Base-by-base conservation (phyloP, 2,329 filamentous ascomycete genomes). In the Chaetoscypha palmicola region DNA sequence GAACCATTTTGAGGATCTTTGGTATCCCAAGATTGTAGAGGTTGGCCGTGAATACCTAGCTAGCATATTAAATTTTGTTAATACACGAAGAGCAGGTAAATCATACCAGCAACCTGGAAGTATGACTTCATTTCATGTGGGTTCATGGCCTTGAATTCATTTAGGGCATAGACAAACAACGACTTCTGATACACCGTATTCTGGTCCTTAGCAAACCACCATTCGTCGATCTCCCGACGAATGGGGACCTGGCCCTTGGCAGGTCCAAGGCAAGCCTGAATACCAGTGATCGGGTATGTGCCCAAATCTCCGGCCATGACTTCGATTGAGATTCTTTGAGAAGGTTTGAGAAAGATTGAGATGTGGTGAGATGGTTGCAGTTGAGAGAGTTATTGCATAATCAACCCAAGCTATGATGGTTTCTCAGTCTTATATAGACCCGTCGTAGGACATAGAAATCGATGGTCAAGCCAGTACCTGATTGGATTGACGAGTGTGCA, bases 151-250 rank as follows among this genome's bases (percentile, higher is more conserved):
- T 43, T 28, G 24, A 50, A 48, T 17, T 48, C 39, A 24, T 48
- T 24, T 37, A 50, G 34, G 17, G 48, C 48, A 41, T 50, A 48
- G 42, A 50, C 39, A 34, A 48, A 50, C 30, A 50, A 35, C 2
- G 48, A 50, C 33, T 21, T 45, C 33, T 50, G 48, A 17, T 41
- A 46, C 3, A 48, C 38, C 38, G 47, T 44, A 21, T 43, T 50
- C 17, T 38, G 48, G 4, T 50, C 48, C 31, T 41, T 43, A 4
- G 48, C 47, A 10, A 34, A 31, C 48, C 48, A 50, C 48, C 48
- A 50, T 33, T 50, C 48, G 11, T 50, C 48, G n/a, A 50, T 23
- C 24, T 50, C 48, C 16, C 48, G 41, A 38, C 48, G 45, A 23
- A 50, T 28, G n/a, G 48, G 48, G 14, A 50, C 42, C 31, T 35